Conservation (phyloP, 352 stramenopile species). For the Globisporangium iwayamae region DNA sequence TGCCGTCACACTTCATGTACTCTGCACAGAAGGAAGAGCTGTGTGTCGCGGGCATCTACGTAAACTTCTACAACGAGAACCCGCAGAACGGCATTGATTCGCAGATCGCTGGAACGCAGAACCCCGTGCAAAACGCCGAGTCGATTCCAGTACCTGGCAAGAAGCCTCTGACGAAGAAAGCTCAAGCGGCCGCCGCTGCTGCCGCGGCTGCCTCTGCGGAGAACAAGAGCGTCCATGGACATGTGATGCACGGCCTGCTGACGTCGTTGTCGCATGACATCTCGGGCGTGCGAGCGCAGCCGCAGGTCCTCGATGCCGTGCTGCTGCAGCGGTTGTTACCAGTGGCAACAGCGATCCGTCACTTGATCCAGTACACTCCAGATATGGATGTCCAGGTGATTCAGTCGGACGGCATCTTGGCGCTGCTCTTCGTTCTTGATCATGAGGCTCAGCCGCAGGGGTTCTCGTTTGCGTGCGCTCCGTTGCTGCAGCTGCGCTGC, state of each 20-base stretch:
- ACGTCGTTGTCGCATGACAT: conserved; percentile 71
- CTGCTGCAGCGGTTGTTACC: conserved; percentile 71
- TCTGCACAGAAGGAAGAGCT: conserved; percentile 79
- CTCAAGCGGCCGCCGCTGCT: conserved; percentile 19
- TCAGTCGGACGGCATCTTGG: conserved; percentile 68
- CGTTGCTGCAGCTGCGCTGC: conserved; percentile 76
- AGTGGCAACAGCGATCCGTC: conserved; percentile 71
- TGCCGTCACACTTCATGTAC: conserved; percentile 76
- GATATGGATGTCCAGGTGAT: conserved; percentile 86
- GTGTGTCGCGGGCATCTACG: conserved; percentile 83
- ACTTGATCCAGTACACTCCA: conserved; percentile 75
- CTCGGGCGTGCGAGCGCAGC: conserved; percentile 63
- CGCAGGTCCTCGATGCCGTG: conserved; percentile 60
- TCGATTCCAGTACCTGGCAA: conserved; percentile 7
- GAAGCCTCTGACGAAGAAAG: conserved; percentile 16
- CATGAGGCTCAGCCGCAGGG: conserved; percentile 77
- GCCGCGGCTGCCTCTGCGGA: conserved; percentile 27
- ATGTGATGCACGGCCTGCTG: conserved; percentile 77
- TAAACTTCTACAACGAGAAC: conserved; percentile 89
- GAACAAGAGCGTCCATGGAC: conserved; percentile 47
- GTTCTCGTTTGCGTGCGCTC: conserved; percentile 74
- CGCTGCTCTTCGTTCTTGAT: conserved; percentile 73
- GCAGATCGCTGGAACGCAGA: conserved; percentile 72
- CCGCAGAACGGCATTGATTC: conserved; percentile 66
- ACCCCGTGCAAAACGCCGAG: conserved; percentile 18